These are phyloP conservation scores for Irpex rosettiformis DNA, from an alignment of 1,284 basidiomycete species.

Conservation along the genomic window DNA sequence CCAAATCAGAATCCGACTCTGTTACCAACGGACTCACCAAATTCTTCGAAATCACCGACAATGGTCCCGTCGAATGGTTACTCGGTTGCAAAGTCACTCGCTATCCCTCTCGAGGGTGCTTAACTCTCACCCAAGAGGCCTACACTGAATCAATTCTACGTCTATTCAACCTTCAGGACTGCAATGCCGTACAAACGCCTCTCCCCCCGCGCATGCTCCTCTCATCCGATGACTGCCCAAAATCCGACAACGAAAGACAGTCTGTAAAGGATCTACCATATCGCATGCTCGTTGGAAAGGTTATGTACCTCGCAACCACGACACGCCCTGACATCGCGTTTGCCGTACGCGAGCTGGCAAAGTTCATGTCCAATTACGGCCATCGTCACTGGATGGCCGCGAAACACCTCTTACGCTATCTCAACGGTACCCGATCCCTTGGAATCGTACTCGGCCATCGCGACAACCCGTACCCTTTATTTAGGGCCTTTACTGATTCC, in stretches of 20 bases:
- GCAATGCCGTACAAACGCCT: conserved; percentile 20
- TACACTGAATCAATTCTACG: conserved; percentile 30
- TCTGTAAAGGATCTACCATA: conserved; percentile 11
- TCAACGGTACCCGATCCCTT: conserved; percentile 17
- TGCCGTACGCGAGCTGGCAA: conserved; percentile 7
- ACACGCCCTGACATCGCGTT: conserved; percentile 16
- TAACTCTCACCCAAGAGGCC: conserved; percentile 27
- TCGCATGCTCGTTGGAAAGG: conserved; percentile 7
- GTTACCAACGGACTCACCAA: conserved; percentile 14
- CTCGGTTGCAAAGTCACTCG: conserved; percentile 32
- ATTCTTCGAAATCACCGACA: conserved; percentile 27
- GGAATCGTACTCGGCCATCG: conserved; percentile 2
- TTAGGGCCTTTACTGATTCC: background rate
- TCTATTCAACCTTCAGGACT: conserved; percentile 22
- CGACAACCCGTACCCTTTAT: background rate
- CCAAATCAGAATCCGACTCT: background rate
- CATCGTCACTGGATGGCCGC: conserved; percentile 20
- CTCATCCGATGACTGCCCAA: conserved; percentile 13
- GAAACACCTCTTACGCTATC: conserved; percentile 26
- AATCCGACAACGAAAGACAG: background rate
- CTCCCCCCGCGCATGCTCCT: conserved; percentile 14
- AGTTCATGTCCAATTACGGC: conserved; percentile 11
- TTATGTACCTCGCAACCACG: conserved; percentile 14
- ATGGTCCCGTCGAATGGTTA: conserved; percentile 29
- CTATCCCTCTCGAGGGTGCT: conserved; percentile 22